Conservation (phyloP, 345 rosid genomes). For the Diplotaxis tenuifolia region DNA sequence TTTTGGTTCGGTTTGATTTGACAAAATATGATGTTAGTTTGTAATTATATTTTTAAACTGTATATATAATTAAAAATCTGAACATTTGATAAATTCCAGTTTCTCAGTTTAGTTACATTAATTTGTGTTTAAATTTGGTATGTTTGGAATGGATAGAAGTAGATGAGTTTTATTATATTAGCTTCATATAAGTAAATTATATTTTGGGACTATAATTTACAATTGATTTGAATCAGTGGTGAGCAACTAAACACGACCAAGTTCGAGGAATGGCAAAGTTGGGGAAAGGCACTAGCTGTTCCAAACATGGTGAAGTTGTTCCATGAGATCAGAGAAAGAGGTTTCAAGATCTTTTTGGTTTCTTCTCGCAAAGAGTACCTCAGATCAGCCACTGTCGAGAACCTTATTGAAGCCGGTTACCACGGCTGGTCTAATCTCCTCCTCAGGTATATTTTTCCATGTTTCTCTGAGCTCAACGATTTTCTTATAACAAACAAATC, state of each 20-base stretch:
- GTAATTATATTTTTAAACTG: no score
- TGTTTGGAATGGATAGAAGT: not conserved
- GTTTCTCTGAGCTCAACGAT: not conserved
- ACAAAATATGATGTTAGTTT: not conserved
- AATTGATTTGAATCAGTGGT: conserved; percentile 45
- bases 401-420: conserved; percentile 73
- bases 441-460: conserved; percentile 47
- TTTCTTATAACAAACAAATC: no score
- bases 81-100: not conserved
- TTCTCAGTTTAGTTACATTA: not conserved
- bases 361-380: conserved; percentile 74
- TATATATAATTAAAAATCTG: not conserved
- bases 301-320: conserved; percentile 50
- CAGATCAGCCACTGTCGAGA: conserved; percentile 78
- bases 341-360: conserved; percentile 67
- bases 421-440: conserved; percentile 75
- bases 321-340: conserved; percentile 62
- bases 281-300: conserved; percentile 66
- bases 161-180: not conserved
- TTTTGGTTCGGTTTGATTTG: not conserved
- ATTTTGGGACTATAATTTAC: conserved; percentile 9
- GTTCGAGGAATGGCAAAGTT: conserved; percentile 73
- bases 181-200: not conserved
- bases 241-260: conserved; percentile 54
- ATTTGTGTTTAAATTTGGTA: not conserved